phyloP scores from a whole-genome alignment of 1,139 yeast genomes.

The Pichia terricola region DNA sequence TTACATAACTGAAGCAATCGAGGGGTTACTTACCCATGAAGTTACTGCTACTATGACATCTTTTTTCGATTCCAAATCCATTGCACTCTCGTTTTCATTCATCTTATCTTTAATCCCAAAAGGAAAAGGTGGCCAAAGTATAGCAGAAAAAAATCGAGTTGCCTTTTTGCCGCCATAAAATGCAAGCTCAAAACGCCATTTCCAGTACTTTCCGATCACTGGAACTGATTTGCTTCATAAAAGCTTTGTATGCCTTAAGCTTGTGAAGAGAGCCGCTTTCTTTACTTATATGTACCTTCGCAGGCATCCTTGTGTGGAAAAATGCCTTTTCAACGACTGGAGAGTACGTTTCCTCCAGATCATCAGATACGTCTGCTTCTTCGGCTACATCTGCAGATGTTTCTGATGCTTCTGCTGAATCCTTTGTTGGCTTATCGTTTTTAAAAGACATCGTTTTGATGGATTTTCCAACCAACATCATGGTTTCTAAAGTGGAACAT shows the following conservation, averaged over 20 bases:
- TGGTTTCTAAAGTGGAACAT: constrained; percentile 14
- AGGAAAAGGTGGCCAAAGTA: too few species aligned
- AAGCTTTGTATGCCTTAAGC: background rate
- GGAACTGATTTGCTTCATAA: background rate
- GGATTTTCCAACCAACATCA: constrained; percentile 11
- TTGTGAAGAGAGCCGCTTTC: too few species aligned
- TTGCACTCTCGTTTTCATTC: background rate
- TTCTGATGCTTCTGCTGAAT: background rate
- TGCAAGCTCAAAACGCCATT: background rate
- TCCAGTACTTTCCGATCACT: background rate
- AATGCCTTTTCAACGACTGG: constrained; percentile 16
- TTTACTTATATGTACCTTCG: too few species aligned
- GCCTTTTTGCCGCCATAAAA: too few species aligned
- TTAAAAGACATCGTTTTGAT: constrained; percentile 11
- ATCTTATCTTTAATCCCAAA: too few species aligned
- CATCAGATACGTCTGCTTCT: background rate
- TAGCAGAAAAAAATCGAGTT: too few species aligned
- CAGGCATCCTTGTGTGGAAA: constrained; percentile 3
- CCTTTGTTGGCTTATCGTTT: constrained; percentile 4
- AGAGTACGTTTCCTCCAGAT: constrained; percentile 4
- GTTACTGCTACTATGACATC: constrained; percentile 4
- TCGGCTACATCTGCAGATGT: constrained; percentile 1
- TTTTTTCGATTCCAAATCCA: background rate
- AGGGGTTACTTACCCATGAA: constrained; percentile 7
- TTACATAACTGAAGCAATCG: too few species aligned